Conservation (phyloP, 257 asterid species). For the Paulownia fortunei region DNA sequence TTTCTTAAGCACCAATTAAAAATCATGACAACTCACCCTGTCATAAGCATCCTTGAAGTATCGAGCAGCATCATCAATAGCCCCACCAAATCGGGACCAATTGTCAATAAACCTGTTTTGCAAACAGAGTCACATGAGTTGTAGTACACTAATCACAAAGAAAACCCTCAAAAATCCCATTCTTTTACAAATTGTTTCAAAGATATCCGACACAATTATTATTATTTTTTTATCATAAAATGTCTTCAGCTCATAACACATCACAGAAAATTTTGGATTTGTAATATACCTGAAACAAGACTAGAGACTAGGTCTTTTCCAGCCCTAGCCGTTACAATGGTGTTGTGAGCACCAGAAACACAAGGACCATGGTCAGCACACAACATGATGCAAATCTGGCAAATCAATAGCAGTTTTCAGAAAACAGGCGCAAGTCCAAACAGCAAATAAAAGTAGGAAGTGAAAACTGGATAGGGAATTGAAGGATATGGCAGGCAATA, state of each 20-base stretch:
- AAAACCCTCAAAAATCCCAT: constrained; percentile 15
- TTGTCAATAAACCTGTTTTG: constrained; percentile 84
- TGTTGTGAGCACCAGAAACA: constrained; percentile 99
- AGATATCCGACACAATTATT: not conserved
- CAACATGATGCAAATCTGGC: constrained; percentile 94
- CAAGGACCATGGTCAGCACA: constrained; percentile 99
- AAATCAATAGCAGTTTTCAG: constrained; percentile 24
- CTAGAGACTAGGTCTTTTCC: constrained; percentile 98
- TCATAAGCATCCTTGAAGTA: constrained; percentile 99
- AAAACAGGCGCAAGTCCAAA: constrained; percentile 15
- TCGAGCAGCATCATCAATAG: constrained; percentile 98
- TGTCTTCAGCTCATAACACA: no score
- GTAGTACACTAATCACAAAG: constrained; percentile 18
- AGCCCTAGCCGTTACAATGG: constrained; percentile 97
- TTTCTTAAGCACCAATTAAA: constrained; percentile 22
- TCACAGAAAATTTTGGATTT: not conserved
- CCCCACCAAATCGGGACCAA: constrained; percentile 99
- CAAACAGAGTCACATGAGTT: constrained; percentile 31
- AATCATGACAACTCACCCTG: constrained; percentile 52
- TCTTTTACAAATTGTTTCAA: not conserved
- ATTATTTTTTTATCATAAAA: not conserved
- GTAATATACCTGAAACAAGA: constrained; percentile 88
- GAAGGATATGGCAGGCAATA: not conserved
- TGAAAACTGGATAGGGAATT: no score
- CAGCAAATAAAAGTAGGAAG: constrained; percentile 11